These are phyloP conservation scores for Solanum pennellii DNA, from an alignment of 257 asterid species.

Conservation along the genomic window DNA sequence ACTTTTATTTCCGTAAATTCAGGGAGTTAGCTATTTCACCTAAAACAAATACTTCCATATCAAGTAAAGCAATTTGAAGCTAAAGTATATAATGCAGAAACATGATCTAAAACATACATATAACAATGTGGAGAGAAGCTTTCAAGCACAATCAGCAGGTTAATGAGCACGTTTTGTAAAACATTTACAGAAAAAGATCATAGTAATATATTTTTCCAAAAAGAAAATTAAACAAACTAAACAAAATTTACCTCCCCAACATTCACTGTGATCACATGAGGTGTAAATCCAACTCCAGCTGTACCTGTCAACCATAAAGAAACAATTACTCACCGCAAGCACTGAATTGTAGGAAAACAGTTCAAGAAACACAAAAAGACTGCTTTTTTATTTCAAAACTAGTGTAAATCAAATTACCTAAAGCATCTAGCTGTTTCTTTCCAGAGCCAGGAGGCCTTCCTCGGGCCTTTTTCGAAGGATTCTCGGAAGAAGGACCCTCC, in stretches of 20 bases:
- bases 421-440: constrained; percentile 38
- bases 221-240: neutral
- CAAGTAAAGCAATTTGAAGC: neutral
- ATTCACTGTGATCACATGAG: constrained; percentile 38
- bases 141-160: neutral
- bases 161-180: neutral
- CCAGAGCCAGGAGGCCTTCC: constrained; percentile 53
- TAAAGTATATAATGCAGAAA: neutral
- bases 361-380: neutral
- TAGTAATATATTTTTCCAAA: neutral
- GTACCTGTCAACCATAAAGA: constrained; percentile 17
- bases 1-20: neutral
- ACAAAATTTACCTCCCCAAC: constrained; percentile 34
- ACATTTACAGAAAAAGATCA: neutral
- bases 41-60: neutral
- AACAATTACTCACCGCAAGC: neutral
- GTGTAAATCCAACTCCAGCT: constrained; percentile 39
- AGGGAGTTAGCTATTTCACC: neutral
- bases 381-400: neutral
- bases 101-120: neutral
- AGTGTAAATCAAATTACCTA: constrained; percentile 11
- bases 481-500: constrained; percentile 19
- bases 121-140: neutral
- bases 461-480: constrained; percentile 25
- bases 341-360: neutral